These are phyloP conservation scores for Phascolomyces articulosus DNA, from an alignment of 371 early-diverging fungal species.

Conservation along the genomic window DNA sequence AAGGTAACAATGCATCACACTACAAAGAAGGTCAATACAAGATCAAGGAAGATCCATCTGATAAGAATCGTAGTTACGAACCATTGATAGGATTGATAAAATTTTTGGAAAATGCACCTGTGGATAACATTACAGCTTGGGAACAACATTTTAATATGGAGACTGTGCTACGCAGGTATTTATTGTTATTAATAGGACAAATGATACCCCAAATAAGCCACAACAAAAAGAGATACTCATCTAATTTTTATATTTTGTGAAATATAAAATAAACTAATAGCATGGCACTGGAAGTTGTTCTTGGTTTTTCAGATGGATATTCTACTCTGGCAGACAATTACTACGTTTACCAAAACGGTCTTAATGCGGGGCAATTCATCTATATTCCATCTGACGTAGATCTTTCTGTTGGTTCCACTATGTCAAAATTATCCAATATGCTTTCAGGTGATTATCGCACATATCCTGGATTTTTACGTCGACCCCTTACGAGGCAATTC, in stretches of 20 bases:
- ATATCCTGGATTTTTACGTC: slow-evolving; percentile 22
- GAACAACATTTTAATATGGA: slow-evolving; percentile 32
- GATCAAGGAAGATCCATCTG: slow-evolving; percentile 25
- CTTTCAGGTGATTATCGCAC: slow-evolving; percentile 31
- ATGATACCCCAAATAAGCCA: too few relatives aligned
- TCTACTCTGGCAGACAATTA: slow-evolving; percentile 35
- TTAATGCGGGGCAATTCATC: slow-evolving; percentile 14
- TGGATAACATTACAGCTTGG: slow-evolving; percentile 27
- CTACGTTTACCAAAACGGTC: slow-evolving; percentile 24
- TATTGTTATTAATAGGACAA: too few relatives aligned
- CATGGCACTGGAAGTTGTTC: slow-evolving; percentile 35
- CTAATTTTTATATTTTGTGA: too few relatives aligned
- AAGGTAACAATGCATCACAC: slow-evolving; percentile 16
- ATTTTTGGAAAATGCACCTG: slow-evolving; percentile 29
- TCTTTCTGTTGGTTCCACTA: slow-evolving; percentile 22
- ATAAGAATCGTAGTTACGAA: slow-evolving; percentile 5
- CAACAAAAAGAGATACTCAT: too few relatives aligned
- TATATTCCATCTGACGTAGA: slow-evolving; percentile 41
- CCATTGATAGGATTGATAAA: slow-evolving; percentile 32
- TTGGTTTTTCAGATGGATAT: slow-evolving; percentile 43
- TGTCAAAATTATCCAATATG: slow-evolving; percentile 1
- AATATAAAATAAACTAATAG: too few relatives aligned
- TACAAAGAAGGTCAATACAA: slow-evolving; percentile 27
- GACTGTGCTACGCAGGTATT: slow-evolving; percentile 34
- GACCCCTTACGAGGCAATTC: slow-evolving; percentile 15